Evolutionary conservation across 2,329 filamentous ascomycete genomes (phyloP).

Genomic region (Penicillium polonicum): DNA sequence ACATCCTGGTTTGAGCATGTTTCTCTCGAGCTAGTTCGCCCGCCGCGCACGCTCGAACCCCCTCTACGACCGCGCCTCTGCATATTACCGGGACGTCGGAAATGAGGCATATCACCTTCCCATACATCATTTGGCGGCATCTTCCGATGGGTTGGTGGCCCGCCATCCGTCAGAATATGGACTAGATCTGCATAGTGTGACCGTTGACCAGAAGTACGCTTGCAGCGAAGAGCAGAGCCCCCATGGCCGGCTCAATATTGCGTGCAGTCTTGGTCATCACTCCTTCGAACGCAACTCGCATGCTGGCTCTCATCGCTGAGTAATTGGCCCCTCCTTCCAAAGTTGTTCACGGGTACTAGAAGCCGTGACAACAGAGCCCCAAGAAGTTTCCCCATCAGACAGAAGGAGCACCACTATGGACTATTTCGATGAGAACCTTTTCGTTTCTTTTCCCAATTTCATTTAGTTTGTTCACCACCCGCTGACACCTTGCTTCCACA

Average conservation of each 20-base stretch:
- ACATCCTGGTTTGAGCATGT: background rate
- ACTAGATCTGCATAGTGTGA: slow-evolving; percentile 81
- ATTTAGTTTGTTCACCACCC: background rate
- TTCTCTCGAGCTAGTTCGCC: slow-evolving; percentile 46
- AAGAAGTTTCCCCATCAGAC: background rate
- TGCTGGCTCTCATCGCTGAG: slow-evolving; percentile 57
- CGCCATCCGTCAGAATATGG: slow-evolving; percentile 59
- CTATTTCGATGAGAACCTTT: accelerated
- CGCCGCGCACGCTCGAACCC: slow-evolving; percentile 65
- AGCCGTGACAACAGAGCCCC: background rate
- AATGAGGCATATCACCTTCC: slow-evolving; percentile 62
- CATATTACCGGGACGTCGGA: slow-evolving; percentile 70
- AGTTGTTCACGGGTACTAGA: background rate
- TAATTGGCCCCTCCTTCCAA: background rate
- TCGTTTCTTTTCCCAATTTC: background rate
- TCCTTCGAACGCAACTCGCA: slow-evolving; percentile 72
- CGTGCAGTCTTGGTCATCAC: slow-evolving; percentile 78
- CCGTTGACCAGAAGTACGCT: slow-evolving; percentile 56
- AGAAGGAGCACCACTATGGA: background rate
- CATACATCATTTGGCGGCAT: slow-evolving; percentile 58
- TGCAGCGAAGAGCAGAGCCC: too few relatives aligned
- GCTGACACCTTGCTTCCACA: background rate
- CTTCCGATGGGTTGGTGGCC: slow-evolving; percentile 69
- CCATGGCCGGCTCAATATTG: slow-evolving; percentile 54
- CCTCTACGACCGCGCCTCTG: slow-evolving; percentile 71